These are phyloP conservation scores for Rhizopogon salebrosus DNA, from an alignment of 768 basidiomycete genomes.

Conservation along the genomic window DNA sequence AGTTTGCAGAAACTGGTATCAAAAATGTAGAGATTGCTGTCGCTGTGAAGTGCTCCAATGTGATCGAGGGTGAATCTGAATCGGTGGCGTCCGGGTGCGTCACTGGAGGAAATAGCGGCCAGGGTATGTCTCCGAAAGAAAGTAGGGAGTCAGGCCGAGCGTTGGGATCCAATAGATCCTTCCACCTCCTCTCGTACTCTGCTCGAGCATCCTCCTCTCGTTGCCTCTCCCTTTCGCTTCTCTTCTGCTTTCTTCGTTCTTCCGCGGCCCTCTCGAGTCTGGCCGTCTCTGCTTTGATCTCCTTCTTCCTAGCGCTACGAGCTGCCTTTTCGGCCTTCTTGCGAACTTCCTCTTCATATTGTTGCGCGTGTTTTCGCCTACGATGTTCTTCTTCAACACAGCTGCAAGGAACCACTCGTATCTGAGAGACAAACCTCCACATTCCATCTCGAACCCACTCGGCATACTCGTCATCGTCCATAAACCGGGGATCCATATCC, in stretches of 20 bases:
- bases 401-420: constrained; percentile 2
- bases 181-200: constrained; percentile 58
- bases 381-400: constrained; percentile 2
- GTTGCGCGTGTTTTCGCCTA: constrained; percentile 65
- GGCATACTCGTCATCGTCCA: constrained; percentile 86
- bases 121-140: constrained; percentile 61
- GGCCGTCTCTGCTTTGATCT: constrained; percentile 46
- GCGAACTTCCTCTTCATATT: constrained; percentile 58
- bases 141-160: constrained; percentile 27
- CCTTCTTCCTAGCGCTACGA: constrained; percentile 49
- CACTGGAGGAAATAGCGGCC: constrained; percentile 48
- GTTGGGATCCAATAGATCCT: constrained; percentile 34
- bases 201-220: constrained; percentile 42
- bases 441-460: constrained; percentile 85
- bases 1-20: constrained; percentile 25
- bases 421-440: constrained; percentile 55
- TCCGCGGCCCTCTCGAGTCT: constrained; percentile 47
- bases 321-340: constrained; percentile 50
- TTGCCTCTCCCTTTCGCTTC: constrained; percentile 40
- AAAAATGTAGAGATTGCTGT: constrained; percentile 58
- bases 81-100: constrained; percentile 20
- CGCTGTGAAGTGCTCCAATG: constrained; percentile 46
- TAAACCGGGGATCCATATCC: constrained; percentile 38
- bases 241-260: constrained; percentile 46
- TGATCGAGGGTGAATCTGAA: constrained; percentile 7